Evolutionary conservation across 2,329 filamentous ascomycete species (phyloP).

Genomic region (Zymoseptoria passerinii): DNA sequence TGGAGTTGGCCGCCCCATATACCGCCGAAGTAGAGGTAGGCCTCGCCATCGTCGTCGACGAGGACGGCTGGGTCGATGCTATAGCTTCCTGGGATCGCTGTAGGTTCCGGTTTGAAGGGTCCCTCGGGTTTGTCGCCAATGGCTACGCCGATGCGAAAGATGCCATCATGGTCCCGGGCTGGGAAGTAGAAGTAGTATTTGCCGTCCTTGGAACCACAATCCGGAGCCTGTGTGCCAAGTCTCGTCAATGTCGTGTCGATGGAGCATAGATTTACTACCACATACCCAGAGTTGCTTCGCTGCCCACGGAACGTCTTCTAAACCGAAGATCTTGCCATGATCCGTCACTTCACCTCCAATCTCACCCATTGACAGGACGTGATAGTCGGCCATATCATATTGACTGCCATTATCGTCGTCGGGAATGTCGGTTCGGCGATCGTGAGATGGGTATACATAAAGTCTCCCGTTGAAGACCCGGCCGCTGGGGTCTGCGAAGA

Average conservation of each 20-base stretch:
- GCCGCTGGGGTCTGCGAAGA: conserved; percentile 72
- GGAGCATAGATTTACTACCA: too few species aligned
- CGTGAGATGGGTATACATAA: conserved; percentile 76
- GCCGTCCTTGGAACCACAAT: conserved; percentile 60
- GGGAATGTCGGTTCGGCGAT: conserved; percentile 63
- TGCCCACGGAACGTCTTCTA: conserved; percentile 64
- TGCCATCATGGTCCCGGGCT: conserved; percentile 58
- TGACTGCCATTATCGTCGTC: conserved; percentile 82
- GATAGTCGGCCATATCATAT: conserved; percentile 78
- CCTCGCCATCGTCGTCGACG: conserved; percentile 58
- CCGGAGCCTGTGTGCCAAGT: conserved; percentile 47
- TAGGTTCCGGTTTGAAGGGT: conserved; percentile 58
- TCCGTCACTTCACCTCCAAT: conserved; percentile 55
- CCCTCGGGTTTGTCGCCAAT: conserved; percentile 56
- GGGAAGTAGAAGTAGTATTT: conserved; percentile 74
- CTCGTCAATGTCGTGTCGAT: not conserved
- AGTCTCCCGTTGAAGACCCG: conserved; percentile 69
- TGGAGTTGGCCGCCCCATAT: conserved; percentile 69
- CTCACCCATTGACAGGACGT: conserved; percentile 60
- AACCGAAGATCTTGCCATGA: conserved; percentile 60
- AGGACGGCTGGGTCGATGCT: conserved; percentile 71
- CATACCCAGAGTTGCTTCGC: conserved; percentile 63
- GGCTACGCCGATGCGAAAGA: conserved; percentile 70
- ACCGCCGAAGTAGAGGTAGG: conserved; percentile 68
- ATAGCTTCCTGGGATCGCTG: conserved; percentile 60